Percentiles rank a stretch among this genome's conserved stretches.
These are phyloP conservation scores for Podospora fimiseda DNA, from an alignment of 495 filamentous ascomycete genomes.

Conservation along the genomic window DNA sequence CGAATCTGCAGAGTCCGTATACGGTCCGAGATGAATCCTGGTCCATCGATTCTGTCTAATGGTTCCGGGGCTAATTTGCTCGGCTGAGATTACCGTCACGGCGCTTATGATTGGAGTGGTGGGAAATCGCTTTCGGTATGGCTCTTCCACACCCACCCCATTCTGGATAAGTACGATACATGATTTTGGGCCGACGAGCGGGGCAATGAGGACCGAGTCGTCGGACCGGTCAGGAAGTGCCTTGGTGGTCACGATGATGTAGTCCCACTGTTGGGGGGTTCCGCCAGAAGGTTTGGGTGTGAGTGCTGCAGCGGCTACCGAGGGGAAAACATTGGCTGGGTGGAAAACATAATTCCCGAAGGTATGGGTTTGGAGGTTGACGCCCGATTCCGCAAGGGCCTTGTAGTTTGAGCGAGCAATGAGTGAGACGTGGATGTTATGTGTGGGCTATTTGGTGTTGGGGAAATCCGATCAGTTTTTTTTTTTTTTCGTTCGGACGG, in stretches of 20 bases:
- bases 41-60: constrained; percentile 59
- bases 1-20: constrained; percentile 27
- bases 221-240: constrained; percentile 47
- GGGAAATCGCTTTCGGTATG: constrained; percentile 53
- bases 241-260: constrained; percentile 55
- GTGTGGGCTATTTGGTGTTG: constrained; percentile 33
- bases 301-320: constrained; percentile 30
- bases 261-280: constrained; percentile 42
- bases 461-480: neutral
- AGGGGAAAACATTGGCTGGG: constrained; percentile 44
- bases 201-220: constrained; percentile 42
- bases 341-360: constrained; percentile 49
- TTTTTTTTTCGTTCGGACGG: neutral
- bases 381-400: constrained; percentile 39
- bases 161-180: constrained; percentile 63
- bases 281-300: constrained; percentile 11
- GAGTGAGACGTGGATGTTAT: constrained; percentile 40
- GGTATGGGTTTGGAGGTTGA: constrained; percentile 44
- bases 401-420: constrained; percentile 53
- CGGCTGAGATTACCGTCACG: constrained; percentile 52
- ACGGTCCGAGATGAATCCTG: constrained; percentile 51
- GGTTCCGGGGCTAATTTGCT: constrained; percentile 42
- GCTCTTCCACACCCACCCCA: constrained; percentile 61
- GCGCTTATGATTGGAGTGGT: constrained; percentile 51
- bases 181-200: constrained; percentile 43